Conservation (phyloP, 148 eudicot genomes). For the Mesembryanthemum crystallinum region DNA sequence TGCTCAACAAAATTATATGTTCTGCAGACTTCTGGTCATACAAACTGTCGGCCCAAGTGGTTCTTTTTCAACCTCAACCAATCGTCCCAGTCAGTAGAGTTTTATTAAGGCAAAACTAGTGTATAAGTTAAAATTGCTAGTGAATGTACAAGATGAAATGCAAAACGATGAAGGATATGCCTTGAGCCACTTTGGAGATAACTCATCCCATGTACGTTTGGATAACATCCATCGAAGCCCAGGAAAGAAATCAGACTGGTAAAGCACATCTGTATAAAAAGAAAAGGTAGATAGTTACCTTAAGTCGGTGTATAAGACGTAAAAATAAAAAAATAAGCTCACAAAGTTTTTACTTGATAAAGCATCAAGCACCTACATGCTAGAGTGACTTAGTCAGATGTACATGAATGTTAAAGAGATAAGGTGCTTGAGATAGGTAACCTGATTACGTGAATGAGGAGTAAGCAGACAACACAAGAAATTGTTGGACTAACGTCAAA, state of each 20-base stretch:
- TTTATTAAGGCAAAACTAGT: constrained; percentile 52
- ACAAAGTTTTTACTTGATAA: too few species aligned
- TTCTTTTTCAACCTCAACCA: constrained; percentile 96
- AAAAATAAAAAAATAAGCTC: too few species aligned
- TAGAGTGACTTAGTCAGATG: too few species aligned
- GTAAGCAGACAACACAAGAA: too few species aligned
- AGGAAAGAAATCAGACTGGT: constrained; percentile 99
- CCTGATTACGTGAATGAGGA: too few species aligned
- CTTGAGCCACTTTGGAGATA: constrained; percentile 99
- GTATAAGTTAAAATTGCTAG: constrained; percentile 6
- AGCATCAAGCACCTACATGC: too few species aligned
- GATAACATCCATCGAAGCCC: constrained; percentile 99
- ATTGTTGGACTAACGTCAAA: too few species aligned
- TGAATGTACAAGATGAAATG: constrained; percentile 19
- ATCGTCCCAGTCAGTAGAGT: constrained; percentile 95
- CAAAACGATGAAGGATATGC: constrained; percentile 81
- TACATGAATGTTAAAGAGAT: too few species aligned
- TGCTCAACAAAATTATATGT: constrained; percentile 98
- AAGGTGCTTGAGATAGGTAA: too few species aligned
- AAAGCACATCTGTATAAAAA: constrained; percentile 67
- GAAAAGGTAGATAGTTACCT: background rate
- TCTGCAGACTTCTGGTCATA: constrained; percentile 98
- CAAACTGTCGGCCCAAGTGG: constrained; percentile 84
- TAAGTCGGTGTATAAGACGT: background rate
- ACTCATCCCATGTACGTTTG: constrained; percentile 83